Conservation (phyloP, 1,284 basidiomycete species). For the Polyporus tsugae region DNA sequence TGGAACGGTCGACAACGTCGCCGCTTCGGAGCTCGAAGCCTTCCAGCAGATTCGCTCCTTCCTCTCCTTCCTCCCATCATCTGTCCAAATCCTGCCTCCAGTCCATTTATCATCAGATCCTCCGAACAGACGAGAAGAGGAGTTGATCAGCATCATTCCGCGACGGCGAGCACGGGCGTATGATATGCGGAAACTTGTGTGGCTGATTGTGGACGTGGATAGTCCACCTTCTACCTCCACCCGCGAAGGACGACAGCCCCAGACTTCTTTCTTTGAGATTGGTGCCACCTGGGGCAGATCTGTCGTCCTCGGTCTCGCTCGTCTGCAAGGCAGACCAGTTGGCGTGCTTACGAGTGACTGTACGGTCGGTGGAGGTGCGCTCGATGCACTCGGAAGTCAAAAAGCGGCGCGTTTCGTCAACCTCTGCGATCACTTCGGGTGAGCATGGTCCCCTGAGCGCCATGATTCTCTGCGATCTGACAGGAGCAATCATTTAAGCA, state of each 20-base stretch:
- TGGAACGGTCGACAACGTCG: conserved; percentile 51
- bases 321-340: conserved; percentile 46
- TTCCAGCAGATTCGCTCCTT: conserved; percentile 48
- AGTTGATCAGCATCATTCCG: conserved; percentile 49
- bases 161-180: conserved; percentile 47
- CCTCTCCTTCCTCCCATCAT: conserved; percentile 51
- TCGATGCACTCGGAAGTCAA: conserved; percentile 51
- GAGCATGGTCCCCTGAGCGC: conserved; percentile 5
- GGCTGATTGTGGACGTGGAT: conserved; percentile 45
- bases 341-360: conserved; percentile 53
- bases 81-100: conserved; percentile 47
- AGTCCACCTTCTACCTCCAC: neutral
- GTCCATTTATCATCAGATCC: conserved; percentile 36
- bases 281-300: conserved; percentile 49
- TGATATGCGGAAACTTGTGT: conserved; percentile 48
- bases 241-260: conserved; percentile 14
- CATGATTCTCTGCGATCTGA: neutral
- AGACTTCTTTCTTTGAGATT: conserved; percentile 50
- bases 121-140: conserved; percentile 44
- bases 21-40: conserved; percentile 48
- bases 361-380: conserved; percentile 49
- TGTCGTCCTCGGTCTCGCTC: conserved; percentile 50
- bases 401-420: conserved; percentile 50
- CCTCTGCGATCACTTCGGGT: conserved; percentile 51
- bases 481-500: conserved; percentile 27